A percentile compares a stretch with the other conserved stretches of the same genome.
These are phyloP conservation scores for Hansenula sp. DNA, from an alignment of 1,139 yeast species.

Conservation along the genomic window DNA sequence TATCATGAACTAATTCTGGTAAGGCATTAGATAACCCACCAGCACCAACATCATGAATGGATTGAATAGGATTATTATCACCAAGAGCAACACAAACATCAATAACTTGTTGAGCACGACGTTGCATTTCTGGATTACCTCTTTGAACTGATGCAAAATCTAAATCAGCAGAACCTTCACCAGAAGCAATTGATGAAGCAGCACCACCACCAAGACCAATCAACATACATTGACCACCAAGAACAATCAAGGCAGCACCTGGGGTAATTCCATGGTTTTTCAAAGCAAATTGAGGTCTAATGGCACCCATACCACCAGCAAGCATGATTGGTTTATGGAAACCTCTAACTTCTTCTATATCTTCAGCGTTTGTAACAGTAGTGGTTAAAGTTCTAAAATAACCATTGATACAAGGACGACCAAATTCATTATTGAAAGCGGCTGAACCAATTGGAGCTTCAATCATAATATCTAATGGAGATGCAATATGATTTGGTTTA, in stretches of 20 bases:
- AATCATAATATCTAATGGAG: conserved; percentile 89
- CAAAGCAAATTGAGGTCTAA: conserved; percentile 88
- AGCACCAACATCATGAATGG: conserved; percentile 98
- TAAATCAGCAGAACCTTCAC: conserved; percentile 91
- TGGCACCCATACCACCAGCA: conserved; percentile 98
- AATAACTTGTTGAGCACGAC: conserved; percentile 98
- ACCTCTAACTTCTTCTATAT: conserved; percentile 79
- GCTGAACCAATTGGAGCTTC: conserved; percentile 99
- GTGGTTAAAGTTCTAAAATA: conserved; percentile 95
- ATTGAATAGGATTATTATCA: conserved; percentile 79
- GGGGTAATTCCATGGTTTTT: conserved; percentile 88
- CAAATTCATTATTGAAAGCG: conserved; percentile 97
- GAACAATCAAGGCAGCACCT: conserved; percentile 86
- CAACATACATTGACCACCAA: conserved; percentile 98
- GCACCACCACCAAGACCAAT: conserved; percentile 99
- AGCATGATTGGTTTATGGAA: conserved; percentile 99
- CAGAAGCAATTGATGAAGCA: conserved; percentile 91
- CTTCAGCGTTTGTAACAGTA: conserved; percentile 55
- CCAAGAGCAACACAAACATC: conserved; percentile 90
- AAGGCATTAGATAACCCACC: conserved; percentile 97
- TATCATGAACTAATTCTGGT: conserved; percentile 96
- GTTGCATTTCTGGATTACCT: conserved; percentile 99
- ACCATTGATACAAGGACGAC: conserved; percentile 96
- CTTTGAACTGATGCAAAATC: conserved; percentile 99
- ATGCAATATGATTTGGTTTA: conserved; percentile 89